Evolutionary conservation across 306 rosid genomes (phyloP).

Genomic region (Carpinus viminea): DNA sequence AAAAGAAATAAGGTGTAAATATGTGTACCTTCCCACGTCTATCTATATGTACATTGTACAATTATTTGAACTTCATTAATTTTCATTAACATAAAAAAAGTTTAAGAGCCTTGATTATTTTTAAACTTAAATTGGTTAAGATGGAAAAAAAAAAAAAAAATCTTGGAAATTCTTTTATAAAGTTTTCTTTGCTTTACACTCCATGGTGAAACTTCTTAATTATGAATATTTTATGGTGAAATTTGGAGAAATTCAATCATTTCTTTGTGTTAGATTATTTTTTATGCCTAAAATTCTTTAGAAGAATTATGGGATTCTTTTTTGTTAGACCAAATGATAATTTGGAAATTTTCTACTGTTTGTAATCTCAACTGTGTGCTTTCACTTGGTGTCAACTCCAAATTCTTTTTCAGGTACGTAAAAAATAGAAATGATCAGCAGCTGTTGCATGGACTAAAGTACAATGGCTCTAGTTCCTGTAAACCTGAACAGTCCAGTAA

Average conservation of each 20-base stretch:
- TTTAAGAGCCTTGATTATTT: not conserved
- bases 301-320: not conserved
- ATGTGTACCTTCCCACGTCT: not conserved
- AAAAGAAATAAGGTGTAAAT: not conserved
- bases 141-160: not conserved
- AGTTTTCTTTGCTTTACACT: not conserved
- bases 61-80: not conserved
- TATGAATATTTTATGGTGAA: not conserved
- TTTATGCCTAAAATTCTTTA: not conserved
- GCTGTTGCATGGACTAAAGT: constrained; percentile 72
- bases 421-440: constrained; percentile 83
- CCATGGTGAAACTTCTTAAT: not conserved
- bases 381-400: constrained; percentile 28
- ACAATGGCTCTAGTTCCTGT: constrained; percentile 70
- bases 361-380: constrained; percentile 15
- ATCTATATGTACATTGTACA: not conserved
- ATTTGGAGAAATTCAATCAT: not conserved
- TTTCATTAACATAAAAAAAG: not conserved
- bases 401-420: constrained; percentile 67
- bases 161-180: not conserved
- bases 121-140: not conserved
- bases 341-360: not conserved
- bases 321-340: not conserved
- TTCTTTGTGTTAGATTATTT: not conserved
- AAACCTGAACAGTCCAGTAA: constrained; percentile 59